Percentiles rank a stretch among this genome's conserved stretches.
Conservation (phyloP, 345 rosid genomes). For the Lepidium sativum region DNA sequence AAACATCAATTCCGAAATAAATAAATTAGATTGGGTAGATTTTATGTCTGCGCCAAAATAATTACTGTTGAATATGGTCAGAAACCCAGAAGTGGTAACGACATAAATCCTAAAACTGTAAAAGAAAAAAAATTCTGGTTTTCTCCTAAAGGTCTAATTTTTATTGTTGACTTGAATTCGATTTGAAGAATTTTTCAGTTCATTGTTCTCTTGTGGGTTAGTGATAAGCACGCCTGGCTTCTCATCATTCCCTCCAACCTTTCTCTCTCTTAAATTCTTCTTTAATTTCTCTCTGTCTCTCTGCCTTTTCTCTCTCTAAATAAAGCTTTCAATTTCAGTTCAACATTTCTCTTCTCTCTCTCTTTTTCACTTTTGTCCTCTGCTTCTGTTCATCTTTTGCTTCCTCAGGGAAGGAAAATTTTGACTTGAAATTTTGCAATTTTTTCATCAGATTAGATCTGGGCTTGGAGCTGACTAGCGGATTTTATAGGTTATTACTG, state of each 20-base stretch:
- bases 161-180: neutral
- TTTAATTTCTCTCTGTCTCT: neutral
- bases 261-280: neutral
- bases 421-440: conserved; percentile 1
- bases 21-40: neutral
- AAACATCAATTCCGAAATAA: neutral
- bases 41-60: neutral
- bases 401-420: conserved; percentile 12
- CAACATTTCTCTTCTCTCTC: conserved; percentile 15
- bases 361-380: conserved; percentile 24
- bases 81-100: conserved; percentile 17
- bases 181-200: conserved; percentile 20
- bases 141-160: neutral
- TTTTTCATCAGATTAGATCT: conserved; percentile 50
- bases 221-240: conserved; percentile 98
- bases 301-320: conserved; percentile 27
- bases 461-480: conserved; percentile 22
- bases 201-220: conserved; percentile 38
- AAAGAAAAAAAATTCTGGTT: neutral
- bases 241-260: conserved; percentile 73
- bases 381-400: conserved; percentile 19
- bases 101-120: neutral
- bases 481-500: conserved; percentile 28
- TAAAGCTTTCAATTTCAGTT: conserved; percentile 9
- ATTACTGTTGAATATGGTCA: neutral